A percentile compares a stretch with the other conserved stretches of the same genome.
phyloP scores from a whole-genome alignment of 345 rosid genomes.

The Syzygium jambos region DNA sequence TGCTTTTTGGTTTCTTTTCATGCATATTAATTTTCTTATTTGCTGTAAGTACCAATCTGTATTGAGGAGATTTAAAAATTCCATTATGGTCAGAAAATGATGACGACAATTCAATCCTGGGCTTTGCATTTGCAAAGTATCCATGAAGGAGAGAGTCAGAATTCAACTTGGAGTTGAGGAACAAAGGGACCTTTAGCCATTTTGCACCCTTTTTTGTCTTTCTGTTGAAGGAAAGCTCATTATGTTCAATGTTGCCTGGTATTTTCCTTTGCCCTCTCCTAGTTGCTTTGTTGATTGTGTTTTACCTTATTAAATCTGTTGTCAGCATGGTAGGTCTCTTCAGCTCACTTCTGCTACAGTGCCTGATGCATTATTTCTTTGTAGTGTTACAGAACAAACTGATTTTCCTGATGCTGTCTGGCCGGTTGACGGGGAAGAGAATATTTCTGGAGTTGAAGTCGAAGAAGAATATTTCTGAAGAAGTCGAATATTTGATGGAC shows the following conservation, averaged over 20 bases:
- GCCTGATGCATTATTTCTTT: not conserved
- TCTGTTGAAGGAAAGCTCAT: slow-evolving; percentile 86
- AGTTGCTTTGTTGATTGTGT: not conserved
- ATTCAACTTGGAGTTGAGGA: too few relatives aligned
- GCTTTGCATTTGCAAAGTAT: slow-evolving; percentile 47
- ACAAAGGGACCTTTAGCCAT: not conserved
- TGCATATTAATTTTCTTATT: too few relatives aligned
- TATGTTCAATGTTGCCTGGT: slow-evolving; percentile 77
- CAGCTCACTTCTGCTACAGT: not conserved
- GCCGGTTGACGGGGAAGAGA: too few relatives aligned
- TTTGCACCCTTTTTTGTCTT: slow-evolving; percentile 64
- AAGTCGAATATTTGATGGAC: too few relatives aligned
- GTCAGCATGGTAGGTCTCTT: not conserved
- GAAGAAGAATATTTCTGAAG: too few relatives aligned
- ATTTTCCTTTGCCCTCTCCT: slow-evolving; percentile 5
- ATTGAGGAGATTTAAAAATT: not conserved
- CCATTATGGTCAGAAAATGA: slow-evolving; percentile 45
- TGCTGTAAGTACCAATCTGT: not conserved
- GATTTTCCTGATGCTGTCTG: too few relatives aligned
- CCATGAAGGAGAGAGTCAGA: too few relatives aligned
- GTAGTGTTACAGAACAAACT: slow-evolving; percentile 31
- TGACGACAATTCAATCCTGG: slow-evolving; percentile 85
- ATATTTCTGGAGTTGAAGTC: too few relatives aligned
- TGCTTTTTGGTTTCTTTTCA: not conserved
- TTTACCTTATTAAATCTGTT: not conserved